Conservation (phyloP, 345 rosid species). For the Euclidium syriacum region DNA sequence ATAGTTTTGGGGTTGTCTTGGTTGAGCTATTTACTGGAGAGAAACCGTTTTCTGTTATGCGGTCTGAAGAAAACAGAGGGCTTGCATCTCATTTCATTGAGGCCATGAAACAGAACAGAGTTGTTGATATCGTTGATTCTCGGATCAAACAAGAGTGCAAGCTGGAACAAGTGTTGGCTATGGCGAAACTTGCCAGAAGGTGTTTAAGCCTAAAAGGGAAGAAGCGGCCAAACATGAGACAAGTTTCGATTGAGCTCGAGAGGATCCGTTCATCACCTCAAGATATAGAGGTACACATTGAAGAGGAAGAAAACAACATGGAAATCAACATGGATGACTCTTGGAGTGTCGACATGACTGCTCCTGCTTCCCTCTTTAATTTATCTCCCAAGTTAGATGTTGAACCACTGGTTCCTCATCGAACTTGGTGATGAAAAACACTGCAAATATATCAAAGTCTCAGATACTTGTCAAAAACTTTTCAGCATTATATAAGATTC, state of each 20-base stretch:
- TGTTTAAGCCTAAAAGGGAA: conserved; percentile 36
- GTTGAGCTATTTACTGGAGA: conserved; percentile 41
- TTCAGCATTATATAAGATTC: conserved; percentile 1
- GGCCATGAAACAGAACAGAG: conserved; percentile 18
- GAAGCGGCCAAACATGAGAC: conserved; percentile 41
- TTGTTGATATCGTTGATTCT: conserved; percentile 31
- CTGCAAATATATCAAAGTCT: neutral
- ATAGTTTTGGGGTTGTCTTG: conserved; percentile 35
- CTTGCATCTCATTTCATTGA: conserved; percentile 30
- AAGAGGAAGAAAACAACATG: conserved; percentile 21
- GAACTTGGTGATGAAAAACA: conserved; percentile 16
- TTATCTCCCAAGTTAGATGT: conserved; percentile 4
- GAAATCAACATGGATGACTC: conserved; percentile 15
- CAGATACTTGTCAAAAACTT: neutral
- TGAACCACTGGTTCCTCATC: conserved; percentile 7
- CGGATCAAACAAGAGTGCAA: conserved; percentile 19
- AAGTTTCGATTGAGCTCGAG: conserved; percentile 32
- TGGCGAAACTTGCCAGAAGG: conserved; percentile 31
- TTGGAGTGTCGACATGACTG: conserved; percentile 24
- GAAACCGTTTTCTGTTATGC: conserved; percentile 25
- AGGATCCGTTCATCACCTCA: conserved; percentile 14
- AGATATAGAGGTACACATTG: neutral
- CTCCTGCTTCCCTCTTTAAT: conserved; percentile 17
- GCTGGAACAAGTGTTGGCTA: conserved; percentile 9
- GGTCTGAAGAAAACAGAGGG: conserved; percentile 26